Evolutionary conservation across 2,329 filamentous ascomycete genomes (phyloP), one percentile per base, ranked within the genome.

Genomic region (Lomentospora prolificans): DNA sequence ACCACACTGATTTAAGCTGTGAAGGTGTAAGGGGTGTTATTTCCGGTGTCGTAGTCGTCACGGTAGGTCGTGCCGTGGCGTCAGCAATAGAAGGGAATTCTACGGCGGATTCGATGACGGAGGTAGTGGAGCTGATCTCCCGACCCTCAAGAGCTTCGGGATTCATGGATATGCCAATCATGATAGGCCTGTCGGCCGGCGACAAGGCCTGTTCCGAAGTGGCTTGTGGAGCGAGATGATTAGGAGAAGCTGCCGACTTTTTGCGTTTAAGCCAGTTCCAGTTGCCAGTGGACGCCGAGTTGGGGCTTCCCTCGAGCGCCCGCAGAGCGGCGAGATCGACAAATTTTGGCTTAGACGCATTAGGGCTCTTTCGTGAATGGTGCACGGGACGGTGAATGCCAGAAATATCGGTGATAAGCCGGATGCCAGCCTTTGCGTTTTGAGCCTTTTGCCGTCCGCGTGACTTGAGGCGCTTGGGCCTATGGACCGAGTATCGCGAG

Each of bases 141-240:
- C 59, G 62, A 30, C 57, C 59, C 39, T 58, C 58, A 9, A 63
- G 58, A 62, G 33, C 24, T 19, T 79, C 76, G 12, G 81, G 78
- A 2, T 85, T 80, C 50, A 89, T 72, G 12, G 80, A 78, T 53
- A 90, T 82, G 10, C 86, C 86, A 60, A 89, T 90, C 44, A 86
- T 77, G 58, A 90, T 90, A 1, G 84, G 84, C n/a, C 82, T 76
- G 62, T 86, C 82, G 57, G 78, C 80, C 0, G 86, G 86, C 12
- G 86, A 88, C 3, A 88, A 73, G 58, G 82, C 81, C 9, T 66
- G 65, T 4, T 64, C 64, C 24, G 64, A 55, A 58, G 62, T 60
- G 58, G 64, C 12, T 66, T 64, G 8, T 67, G 62, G 3, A 63
- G 62, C 12, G 63, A 60, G 10, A 64, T 61, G 12, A 60, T 61